Base-by-base conservation (phyloP, 1,284 basidiomycete species). In the Ganoderma boninense region DNA sequence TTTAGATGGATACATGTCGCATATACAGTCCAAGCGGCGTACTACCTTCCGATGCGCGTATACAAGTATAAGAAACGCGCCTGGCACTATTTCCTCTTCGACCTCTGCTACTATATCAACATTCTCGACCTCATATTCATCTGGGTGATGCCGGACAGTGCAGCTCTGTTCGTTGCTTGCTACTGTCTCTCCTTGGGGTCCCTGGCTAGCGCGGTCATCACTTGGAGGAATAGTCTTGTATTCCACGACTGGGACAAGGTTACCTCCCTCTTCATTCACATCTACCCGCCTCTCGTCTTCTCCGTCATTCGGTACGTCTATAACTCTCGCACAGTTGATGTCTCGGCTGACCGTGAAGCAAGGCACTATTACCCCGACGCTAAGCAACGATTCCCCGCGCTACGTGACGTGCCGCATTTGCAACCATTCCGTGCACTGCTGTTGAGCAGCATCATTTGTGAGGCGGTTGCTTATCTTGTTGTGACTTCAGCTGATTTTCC, bases 201-300 rank as follows among this genome's bases (percentile, higher is more conserved):
- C 0, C 87, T 98, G 44, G 97, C 95, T 0, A 96, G 94, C 73
- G 95, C 96, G 0, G 95, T 98, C 60, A 95, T 97, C 75, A 98
- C 97, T 3, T 98, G 97, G 97, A 87, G 97, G 71, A 98, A 98
- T 79, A 96, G 92, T 78, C 88, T 97, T n/a, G 97, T 98, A 7
- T 98, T 98, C 82, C 97, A 98, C 79, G 96, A 97, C 76, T 87
- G 90, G 68, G 97, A 98, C 80, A 97, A 97, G 80, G 94, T 97
- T 77, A 97, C 94, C 5, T 95, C 94, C 14, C 82, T 97, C 23
- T 97, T 96, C 83, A 89, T 97, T 57, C 96, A 97, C 79, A 92
- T 97, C 70, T 97, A 97, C 76, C 89, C 94, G 0, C 94, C 96
- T 0, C 87, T 96, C 71, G 90, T 91, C 1, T 93, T 98, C 77